These are phyloP conservation scores for Populus euphratica DNA, from an alignment of 345 rosid species.

Conservation along the genomic window DNA sequence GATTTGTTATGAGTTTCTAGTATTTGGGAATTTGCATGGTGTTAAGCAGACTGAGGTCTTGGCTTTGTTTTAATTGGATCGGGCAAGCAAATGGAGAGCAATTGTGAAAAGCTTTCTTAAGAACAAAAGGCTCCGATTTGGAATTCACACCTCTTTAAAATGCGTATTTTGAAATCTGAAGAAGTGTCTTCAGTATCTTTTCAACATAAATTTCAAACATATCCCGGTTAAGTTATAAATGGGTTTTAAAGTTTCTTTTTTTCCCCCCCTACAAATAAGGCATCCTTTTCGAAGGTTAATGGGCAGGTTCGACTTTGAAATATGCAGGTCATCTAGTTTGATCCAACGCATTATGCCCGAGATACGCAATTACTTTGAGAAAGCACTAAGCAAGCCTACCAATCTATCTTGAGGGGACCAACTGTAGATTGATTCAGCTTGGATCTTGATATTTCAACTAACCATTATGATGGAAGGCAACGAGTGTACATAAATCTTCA, in stretches of 20 bases:
- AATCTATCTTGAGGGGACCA: conserved; percentile 18
- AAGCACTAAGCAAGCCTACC: conserved; percentile 37
- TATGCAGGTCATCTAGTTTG: conserved; percentile 46
- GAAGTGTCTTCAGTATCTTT: too few species aligned
- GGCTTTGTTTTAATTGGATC: background rate
- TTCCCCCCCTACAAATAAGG: background rate
- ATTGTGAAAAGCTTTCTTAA: background rate
- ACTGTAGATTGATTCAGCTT: conserved; percentile 16
- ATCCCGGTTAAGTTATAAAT: background rate
- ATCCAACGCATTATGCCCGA: conserved; percentile 51
- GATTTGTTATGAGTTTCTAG: background rate
- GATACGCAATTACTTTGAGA: conserved; percentile 37
- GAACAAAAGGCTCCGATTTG: background rate
- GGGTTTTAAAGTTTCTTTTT: background rate
- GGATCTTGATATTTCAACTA: background rate
- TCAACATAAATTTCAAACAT: background rate
- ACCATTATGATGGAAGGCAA: background rate
- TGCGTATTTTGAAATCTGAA: background rate
- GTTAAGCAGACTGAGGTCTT: background rate
- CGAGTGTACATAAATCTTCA: conserved; percentile 21
- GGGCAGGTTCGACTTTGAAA: background rate
- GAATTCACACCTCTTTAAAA: background rate
- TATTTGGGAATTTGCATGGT: background rate
- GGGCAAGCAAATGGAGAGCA: background rate
- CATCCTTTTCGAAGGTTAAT: background rate